Evolutionary conservation across 768 basidiomycete genomes (phyloP).

Genomic region (Termitomyces eurrhizus): DNA sequence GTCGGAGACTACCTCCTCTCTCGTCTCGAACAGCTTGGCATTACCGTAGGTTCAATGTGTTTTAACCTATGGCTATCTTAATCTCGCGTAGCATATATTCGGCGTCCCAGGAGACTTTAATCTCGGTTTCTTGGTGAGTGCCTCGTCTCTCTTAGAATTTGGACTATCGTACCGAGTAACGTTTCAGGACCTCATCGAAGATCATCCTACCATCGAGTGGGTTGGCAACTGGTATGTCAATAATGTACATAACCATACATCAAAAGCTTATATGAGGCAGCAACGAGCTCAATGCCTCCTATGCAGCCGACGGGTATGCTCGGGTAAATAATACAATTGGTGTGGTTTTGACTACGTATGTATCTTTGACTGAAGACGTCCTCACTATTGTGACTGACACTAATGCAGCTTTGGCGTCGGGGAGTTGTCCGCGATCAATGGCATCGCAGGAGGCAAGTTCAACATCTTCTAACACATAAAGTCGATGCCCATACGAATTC

Average conservation of each 20-base stretch:
- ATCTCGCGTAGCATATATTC: slow-evolving; percentile 57
- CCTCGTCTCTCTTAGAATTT: not conserved
- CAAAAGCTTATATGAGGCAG: slow-evolving; percentile 27
- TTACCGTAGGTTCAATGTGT: slow-evolving; percentile 35
- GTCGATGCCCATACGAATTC: not conserved
- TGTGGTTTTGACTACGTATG: slow-evolving; percentile 75
- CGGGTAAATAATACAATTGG: slow-evolving; percentile 78
- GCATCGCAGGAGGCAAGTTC: slow-evolving; percentile 65
- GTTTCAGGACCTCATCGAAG: slow-evolving; percentile 74
- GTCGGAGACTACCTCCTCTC: slow-evolving; percentile 54
- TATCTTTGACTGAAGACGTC: not conserved
- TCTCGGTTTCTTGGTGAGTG: slow-evolving; percentile 54
- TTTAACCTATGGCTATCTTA: not conserved
- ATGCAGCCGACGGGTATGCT: slow-evolving; percentile 95
- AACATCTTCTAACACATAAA: not conserved
- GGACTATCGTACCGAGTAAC: not conserved
- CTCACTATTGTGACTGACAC: not conserved
- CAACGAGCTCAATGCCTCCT: slow-evolving; percentile 83
- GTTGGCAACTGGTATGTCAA: slow-evolving; percentile 70
- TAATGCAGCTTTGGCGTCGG: slow-evolving; percentile 78
- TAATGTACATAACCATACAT: no score
- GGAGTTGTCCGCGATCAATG: slow-evolving; percentile 83
- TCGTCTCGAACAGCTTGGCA: slow-evolving; percentile 55
- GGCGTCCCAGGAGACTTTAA: slow-evolving; percentile 87
- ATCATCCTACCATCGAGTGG: slow-evolving; percentile 76